Evolutionary conservation across 768 basidiomycete species (phyloP), one percentile per base, ranked within the genome.

Genomic region (Hydnomerulius pinastri): DNA sequence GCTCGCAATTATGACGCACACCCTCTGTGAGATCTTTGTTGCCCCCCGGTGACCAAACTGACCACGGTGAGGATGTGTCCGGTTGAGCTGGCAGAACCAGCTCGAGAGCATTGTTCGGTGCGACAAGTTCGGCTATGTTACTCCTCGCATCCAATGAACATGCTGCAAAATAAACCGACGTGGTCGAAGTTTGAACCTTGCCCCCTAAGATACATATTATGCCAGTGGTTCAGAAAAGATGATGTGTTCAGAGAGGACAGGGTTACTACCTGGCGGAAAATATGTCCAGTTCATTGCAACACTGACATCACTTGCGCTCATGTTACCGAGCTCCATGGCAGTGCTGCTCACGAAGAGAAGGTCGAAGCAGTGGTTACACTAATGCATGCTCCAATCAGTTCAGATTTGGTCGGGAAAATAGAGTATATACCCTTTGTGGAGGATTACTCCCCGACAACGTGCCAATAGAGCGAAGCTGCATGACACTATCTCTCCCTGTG

Each of bases 321-420:
- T 42, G 13, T 3, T 12, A 21, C 60, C 38, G 9, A 50, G 11
- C 7, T 54, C 30, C 23, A 58, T 2, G 30, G 13, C 23, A 7
- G 59, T 51, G 28, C 60, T 57, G 2, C 47, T 38, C 1, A 57
- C 21, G 23, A 61, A 59, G 3, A 49, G 50, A 0, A 58, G 21
- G 46, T 17, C 35, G 5, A 27, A 6, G 5, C 18, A 28, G 45
- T n/a, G n/a, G n/a, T n/a, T n/a, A n/a, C n/a, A n/a, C n/a, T n/a
- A n/a, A n/a, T n/a, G n/a, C n/a, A n/a, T n/a, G n/a, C n/a, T n/a
- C n/a, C n/a, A n/a, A n/a, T n/a, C n/a, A n/a, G n/a, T n/a, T 27
- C 12, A 23, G 43, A n/a, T n/a, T n/a, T n/a, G n/a, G n/a, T n/a
- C n/a, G n/a, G n/a, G n/a, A n/a, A n/a, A n/a, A n/a, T n/a, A n/a